A percentile compares a stretch with the other conserved stretches of the same genome.
Conservation (phyloP, 176 grass and related monocot genomes). For the Carex littledalei region DNA sequence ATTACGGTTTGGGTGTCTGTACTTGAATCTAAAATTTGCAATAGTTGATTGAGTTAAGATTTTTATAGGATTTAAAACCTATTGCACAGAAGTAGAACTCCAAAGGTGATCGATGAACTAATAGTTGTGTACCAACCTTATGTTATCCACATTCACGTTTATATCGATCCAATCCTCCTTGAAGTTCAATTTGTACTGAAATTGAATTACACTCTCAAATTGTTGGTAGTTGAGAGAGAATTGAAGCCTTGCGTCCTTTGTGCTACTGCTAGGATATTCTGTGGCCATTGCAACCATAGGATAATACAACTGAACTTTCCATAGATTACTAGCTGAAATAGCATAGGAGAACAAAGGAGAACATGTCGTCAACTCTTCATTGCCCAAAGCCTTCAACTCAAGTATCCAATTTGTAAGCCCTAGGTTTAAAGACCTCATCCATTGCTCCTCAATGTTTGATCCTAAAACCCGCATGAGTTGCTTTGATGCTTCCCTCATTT, state of each 20-base stretch:
- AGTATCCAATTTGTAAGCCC: constrained; percentile 57
- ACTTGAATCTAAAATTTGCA: background rate
- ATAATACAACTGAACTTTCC: constrained; percentile 75
- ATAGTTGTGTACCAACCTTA: constrained; percentile 37
- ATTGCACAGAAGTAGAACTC: background rate
- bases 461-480: constrained; percentile 44
- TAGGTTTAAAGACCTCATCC: constrained; percentile 71
- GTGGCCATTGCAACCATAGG: constrained; percentile 53
- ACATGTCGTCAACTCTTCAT: background rate
- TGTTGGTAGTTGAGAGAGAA: constrained; percentile 82
- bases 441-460: constrained; percentile 59
- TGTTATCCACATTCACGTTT: constrained; percentile 52
- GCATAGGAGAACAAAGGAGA: constrained; percentile 49
- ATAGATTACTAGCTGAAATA: constrained; percentile 39
- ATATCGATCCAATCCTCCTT: constrained; percentile 70
- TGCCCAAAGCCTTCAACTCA: constrained; percentile 29
- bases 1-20: background rate
- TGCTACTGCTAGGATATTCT: constrained; percentile 23
- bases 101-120: background rate
- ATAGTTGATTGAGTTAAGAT: background rate
- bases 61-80: background rate
- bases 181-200: constrained; percentile 40
- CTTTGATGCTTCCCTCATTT: constrained; percentile 28
- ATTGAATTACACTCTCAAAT: constrained; percentile 59
- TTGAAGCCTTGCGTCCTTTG: constrained; percentile 47